These are phyloP conservation scores for Aspergillus neoniger DNA, from an alignment of 2,329 filamentous ascomycete species.

Conservation along the genomic window DNA sequence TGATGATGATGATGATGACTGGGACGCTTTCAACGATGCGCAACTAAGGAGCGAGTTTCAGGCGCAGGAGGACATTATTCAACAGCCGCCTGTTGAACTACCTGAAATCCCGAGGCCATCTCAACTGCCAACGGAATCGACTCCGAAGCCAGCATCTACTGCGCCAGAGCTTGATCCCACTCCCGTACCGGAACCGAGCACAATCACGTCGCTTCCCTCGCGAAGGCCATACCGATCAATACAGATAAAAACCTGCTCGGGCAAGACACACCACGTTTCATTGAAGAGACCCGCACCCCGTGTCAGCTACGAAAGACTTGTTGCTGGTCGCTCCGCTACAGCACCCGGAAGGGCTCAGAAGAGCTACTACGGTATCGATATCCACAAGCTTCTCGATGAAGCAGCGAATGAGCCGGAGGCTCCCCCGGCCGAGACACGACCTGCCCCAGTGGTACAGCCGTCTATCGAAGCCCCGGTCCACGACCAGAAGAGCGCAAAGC, in stretches of 20 bases:
- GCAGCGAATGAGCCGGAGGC: conserved; percentile 62
- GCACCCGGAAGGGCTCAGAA: conserved; percentile 57
- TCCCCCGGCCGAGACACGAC: conserved; percentile 24
- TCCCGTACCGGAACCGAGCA: conserved; percentile 10
- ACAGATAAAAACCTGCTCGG: conserved; percentile 51
- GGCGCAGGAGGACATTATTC: conserved; percentile 27
- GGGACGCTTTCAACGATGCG: conserved; percentile 30
- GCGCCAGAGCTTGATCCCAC: conserved; percentile 4
- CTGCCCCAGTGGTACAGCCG: conserved; percentile 26
- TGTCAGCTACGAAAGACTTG: conserved; percentile 55
- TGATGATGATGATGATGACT: conserved; percentile 44
- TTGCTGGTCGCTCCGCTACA: conserved; percentile 55
- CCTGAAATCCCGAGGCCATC: conserved; percentile 18
- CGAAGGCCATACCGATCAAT: conserved; percentile 24
- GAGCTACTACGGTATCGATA: conserved; percentile 88
- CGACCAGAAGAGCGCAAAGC: conserved; percentile 32
- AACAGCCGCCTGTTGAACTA: conserved; percentile 19
- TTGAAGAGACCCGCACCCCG: conserved; percentile 38
- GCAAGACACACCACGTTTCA: conserved; percentile 48
- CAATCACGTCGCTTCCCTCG: conserved; percentile 14
- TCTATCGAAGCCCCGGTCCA: conserved; percentile 35
- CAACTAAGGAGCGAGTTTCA: conserved; percentile 34
- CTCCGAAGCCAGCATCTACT: not conserved
- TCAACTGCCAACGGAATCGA: not conserved
- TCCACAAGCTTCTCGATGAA: conserved; percentile 77